phyloP scores from a whole-genome alignment of 208 protist genomes.

The Strigomonas culicis region DNA sequence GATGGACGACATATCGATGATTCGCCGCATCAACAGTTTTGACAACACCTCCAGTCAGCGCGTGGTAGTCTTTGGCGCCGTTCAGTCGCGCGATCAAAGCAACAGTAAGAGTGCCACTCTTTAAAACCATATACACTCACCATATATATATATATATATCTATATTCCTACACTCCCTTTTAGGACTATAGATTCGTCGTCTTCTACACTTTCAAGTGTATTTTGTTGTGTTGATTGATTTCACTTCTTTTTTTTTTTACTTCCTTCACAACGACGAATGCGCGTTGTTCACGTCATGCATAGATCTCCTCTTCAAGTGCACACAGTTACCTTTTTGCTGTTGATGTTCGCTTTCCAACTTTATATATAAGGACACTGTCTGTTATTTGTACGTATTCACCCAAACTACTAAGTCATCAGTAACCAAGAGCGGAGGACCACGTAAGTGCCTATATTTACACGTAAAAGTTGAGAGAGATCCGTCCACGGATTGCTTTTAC shows the following conservation, averaged over 20 bases:
- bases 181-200: background rate
- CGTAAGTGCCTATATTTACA: background rate
- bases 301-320: background rate
- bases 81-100: constrained; percentile 5
- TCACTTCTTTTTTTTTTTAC: background rate
- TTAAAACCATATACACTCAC: background rate
- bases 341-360: background rate
- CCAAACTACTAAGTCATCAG: background rate
- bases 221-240: background rate
- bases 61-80: constrained; percentile 69
- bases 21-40: constrained; percentile 79
- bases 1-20: constrained; percentile 66
- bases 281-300: background rate
- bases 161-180: background rate
- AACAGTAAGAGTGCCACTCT: constrained; percentile 12
- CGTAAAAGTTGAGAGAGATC: background rate
- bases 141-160: constrained; percentile 7
- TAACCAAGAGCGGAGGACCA: background rate
- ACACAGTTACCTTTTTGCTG: background rate
- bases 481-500: background rate
- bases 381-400: too few relatives aligned
- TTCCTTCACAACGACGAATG: background rate
- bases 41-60: constrained; percentile 71
- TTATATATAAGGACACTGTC: too few relatives aligned
- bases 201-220: background rate